These are phyloP conservation scores for Shiraia sp. DNA, from an alignment of 2,329 filamentous ascomycete species.

Conservation along the genomic window DNA sequence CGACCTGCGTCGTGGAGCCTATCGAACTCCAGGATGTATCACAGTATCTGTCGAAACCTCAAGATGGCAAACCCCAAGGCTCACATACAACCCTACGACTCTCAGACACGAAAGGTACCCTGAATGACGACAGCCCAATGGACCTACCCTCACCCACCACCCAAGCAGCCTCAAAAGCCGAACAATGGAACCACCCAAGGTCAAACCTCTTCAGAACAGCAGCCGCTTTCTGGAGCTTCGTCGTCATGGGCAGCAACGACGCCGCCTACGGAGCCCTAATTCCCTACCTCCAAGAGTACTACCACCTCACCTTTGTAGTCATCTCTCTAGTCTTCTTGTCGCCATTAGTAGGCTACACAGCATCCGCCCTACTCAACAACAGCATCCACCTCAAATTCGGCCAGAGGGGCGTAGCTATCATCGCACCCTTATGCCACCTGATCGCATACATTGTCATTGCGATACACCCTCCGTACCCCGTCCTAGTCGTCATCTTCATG, in stretches of 20 bases:
- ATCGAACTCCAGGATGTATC: conserved; percentile 39
- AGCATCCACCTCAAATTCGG: conserved; percentile 66
- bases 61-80: conserved; percentile 20
- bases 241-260: conserved; percentile 71
- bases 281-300: conserved; percentile 64
- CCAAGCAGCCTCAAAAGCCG: conserved; percentile 46
- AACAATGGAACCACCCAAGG: conserved; percentile 67
- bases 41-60: conserved; percentile 19
- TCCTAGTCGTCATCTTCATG: conserved; percentile 66
- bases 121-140: conserved; percentile 28
- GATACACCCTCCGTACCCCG: conserved; percentile 70
- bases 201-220: conserved; percentile 63
- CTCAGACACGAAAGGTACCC: conserved; percentile 15
- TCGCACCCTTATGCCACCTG: conserved; percentile 66
- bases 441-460: conserved; percentile 67
- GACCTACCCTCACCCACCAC: conserved; percentile 54
- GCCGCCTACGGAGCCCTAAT: conserved; percentile 63
- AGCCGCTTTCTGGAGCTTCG: conserved; percentile 64
- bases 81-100: conserved; percentile 17
- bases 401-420: conserved; percentile 70
- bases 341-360: conserved; percentile 67
- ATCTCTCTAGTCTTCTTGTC: conserved; percentile 70
- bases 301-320: conserved; percentile 63
- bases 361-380: conserved; percentile 68
- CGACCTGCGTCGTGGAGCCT: conserved; percentile 38